These are phyloP conservation scores for Platanus orientalis DNA, from an alignment of 164 flowering plant genomes.

Conservation along the genomic window DNA sequence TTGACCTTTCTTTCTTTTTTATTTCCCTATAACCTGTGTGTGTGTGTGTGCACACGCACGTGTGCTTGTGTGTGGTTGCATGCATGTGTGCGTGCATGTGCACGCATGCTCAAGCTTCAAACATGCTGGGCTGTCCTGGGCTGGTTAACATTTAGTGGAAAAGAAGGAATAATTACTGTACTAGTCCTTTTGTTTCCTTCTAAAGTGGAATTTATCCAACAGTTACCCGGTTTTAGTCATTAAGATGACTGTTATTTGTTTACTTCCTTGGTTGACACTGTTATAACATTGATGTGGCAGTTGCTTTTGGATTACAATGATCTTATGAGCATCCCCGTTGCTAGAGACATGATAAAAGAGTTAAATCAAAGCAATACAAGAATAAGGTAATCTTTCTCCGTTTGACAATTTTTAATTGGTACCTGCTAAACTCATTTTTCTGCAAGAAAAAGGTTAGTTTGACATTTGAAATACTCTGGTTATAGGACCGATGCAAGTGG, in stretches of 20 bases:
- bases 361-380: conserved; percentile 13
- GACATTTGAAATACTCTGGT: neutral
- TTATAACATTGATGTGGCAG: conserved; percentile 14
- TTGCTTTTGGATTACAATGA: conserved; percentile 71
- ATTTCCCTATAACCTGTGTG: too few relatives aligned
- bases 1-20: too few relatives aligned
- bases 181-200: neutral
- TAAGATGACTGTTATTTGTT: neutral
- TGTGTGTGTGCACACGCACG: too few relatives aligned
- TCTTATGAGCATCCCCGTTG: conserved; percentile 53
- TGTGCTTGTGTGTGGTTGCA: too few relatives aligned
- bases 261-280: neutral
- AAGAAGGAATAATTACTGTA: neutral
- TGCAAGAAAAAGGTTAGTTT: neutral
- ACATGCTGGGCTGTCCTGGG: too few relatives aligned
- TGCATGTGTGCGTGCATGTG: too few relatives aligned
- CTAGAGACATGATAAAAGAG: conserved; percentile 39
- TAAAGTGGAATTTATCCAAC: neutral
- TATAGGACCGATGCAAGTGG: conserved; percentile 41
- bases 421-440: neutral
- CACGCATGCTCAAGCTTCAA: too few relatives aligned
- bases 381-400: conserved; percentile 38
- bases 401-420: neutral
- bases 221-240: neutral
- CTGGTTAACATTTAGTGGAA: neutral